Conservation (phyloP, 129 eudicot genomes). For the Helianthus tuberosus region DNA sequence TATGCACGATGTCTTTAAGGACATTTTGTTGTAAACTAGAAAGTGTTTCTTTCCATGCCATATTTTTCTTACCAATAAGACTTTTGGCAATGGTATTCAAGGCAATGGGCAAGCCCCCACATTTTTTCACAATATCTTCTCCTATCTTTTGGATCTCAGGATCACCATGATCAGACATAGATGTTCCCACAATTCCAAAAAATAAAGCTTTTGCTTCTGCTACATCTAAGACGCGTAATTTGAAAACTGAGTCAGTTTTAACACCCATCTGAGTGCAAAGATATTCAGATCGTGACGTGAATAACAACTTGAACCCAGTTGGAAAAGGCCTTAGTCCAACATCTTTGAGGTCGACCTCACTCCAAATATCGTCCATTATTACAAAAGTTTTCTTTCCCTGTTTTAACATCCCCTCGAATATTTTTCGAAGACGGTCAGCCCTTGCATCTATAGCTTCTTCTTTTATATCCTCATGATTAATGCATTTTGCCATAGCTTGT, state of each 20-base stretch:
- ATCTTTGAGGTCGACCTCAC: no score
- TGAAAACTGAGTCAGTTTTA: background rate
- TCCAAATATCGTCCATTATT: no score
- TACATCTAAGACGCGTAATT: background rate
- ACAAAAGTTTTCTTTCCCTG: no score
- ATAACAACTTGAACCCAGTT: no score
- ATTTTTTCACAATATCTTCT: background rate
- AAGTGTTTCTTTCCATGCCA: background rate
- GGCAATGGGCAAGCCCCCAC: constrained; percentile 5
- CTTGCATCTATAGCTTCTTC: no score
- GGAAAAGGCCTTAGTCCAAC: no score
- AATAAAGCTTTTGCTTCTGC: constrained; percentile 3
- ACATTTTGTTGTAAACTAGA: background rate
- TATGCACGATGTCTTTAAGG: background rate
- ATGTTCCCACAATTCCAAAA: background rate
- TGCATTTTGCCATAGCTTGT: no score
- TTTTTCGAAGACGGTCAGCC: no score
- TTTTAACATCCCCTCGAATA: no score
- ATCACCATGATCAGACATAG: background rate
- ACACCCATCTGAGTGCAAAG: no score
- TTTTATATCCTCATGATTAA: no score
- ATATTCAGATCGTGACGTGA: no score
- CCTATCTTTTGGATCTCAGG: background rate
- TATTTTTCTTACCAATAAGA: background rate
- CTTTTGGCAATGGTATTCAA: background rate